Evolutionary conservation across 2,329 filamentous ascomycete genomes (phyloP).

Genomic region (Colletotrichum eleusines): DNA sequence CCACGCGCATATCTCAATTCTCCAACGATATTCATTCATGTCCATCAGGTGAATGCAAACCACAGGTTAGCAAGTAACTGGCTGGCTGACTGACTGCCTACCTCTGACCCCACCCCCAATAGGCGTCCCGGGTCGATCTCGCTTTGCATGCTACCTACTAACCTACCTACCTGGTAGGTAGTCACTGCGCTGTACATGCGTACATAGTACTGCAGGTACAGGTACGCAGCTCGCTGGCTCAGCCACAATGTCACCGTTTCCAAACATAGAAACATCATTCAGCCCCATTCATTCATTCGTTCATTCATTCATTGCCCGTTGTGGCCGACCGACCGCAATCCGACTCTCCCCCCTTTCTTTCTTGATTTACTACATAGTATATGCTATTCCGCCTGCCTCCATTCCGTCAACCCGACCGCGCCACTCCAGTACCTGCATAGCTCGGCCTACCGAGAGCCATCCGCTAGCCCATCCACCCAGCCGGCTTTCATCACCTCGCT

Average conservation of each 20-base stretch:
- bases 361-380: no score
- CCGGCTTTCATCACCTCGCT: background rate
- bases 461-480: background rate
- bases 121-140: background rate
- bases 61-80: background rate
- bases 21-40: no score
- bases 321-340: background rate
- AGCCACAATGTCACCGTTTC: constrained; percentile 24
- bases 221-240: constrained; percentile 9
- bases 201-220: no score
- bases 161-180: background rate
- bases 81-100: no score
- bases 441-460: background rate
- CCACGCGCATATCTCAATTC: background rate
- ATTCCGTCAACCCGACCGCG: no score
- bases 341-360: no score
- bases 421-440: constrained; percentile 6
- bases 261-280: constrained; percentile 26
- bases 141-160: background rate
- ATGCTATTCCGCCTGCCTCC: no score
- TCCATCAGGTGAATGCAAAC: background rate
- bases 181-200: no score
- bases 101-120: background rate
- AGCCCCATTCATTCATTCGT: background rate
- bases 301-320: background rate